These are phyloP conservation scores for Nitzschia putrida DNA, from an alignment of 108 stramenopile genomes.

Conservation along the genomic window DNA sequence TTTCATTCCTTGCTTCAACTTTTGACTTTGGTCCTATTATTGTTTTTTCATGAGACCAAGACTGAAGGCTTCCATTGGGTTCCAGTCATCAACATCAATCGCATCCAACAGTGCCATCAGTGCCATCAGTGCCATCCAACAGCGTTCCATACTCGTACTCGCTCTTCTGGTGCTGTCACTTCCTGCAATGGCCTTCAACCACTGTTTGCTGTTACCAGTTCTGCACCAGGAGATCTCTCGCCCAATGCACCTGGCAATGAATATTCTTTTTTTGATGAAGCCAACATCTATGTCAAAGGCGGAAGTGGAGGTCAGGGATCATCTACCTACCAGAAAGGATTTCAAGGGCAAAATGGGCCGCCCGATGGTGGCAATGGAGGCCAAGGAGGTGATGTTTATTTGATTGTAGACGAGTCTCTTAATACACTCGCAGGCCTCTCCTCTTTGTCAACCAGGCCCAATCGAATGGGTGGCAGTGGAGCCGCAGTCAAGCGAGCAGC, in stretches of 20 bases:
- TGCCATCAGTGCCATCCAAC: too few relatives aligned
- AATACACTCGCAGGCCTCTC: conserved; percentile 89
- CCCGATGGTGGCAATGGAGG: conserved; percentile 95
- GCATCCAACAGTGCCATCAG: too few relatives aligned
- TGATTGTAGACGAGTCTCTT: conserved; percentile 77
- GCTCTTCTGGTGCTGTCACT: too few relatives aligned
- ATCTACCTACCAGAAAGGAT: conserved; percentile 76
- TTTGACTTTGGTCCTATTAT: too few relatives aligned
- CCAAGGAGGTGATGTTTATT: conserved; percentile 86
- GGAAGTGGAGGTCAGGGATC: conserved; percentile 86
- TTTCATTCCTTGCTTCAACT: too few relatives aligned
- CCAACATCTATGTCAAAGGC: conserved; percentile 75
- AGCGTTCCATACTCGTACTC: too few relatives aligned
- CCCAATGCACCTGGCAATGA: conserved; percentile 28
- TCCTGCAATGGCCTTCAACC: too few relatives aligned
- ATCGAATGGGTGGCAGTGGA: conserved; percentile 82
- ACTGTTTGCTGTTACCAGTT: too few relatives aligned
- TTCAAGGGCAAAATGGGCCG: conserved; percentile 70
- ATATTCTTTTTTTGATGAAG: conserved; percentile 90
- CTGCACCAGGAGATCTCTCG: too few relatives aligned
- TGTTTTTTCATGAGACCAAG: too few relatives aligned
- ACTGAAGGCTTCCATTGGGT: too few relatives aligned
- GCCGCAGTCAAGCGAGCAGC: conserved; percentile 37
- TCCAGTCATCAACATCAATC: too few relatives aligned
- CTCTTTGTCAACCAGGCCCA: conserved; percentile 66